Conservation (phyloP, 2,329 filamentous ascomycete species). For the Annulohypoxylon truncatum region DNA sequence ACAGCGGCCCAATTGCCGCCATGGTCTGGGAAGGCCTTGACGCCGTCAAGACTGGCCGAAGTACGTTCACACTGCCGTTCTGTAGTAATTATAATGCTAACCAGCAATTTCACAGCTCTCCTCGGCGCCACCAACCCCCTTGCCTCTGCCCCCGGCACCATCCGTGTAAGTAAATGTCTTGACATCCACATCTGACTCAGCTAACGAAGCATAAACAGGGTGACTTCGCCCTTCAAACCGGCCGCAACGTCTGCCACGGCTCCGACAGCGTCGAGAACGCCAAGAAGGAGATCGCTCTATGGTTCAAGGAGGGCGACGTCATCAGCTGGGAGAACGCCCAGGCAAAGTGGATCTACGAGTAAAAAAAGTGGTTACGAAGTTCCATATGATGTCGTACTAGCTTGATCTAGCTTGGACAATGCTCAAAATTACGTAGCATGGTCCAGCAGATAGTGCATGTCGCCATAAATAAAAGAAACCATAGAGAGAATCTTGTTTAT, state of each 20-base stretch:
- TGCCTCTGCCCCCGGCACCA: slow-evolving; percentile 93
- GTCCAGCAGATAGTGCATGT: slow-evolving; percentile 34
- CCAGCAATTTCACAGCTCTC: slow-evolving; percentile 66
- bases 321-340: slow-evolving; percentile 85
- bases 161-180: slow-evolving; percentile 75
- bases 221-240: slow-evolving; percentile 81
- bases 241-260: slow-evolving; percentile 99
- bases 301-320: slow-evolving; percentile 93
- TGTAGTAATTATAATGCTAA: slow-evolving; percentile 21
- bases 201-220: slow-evolving; percentile 52
- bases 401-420: slow-evolving; percentile 19
- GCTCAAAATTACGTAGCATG: background rate
- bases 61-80: slow-evolving; percentile 61
- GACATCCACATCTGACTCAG: slow-evolving; percentile 60
- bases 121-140: slow-evolving; percentile 99
- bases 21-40: slow-evolving; percentile 99
- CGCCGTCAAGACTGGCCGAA: slow-evolving; percentile 97
- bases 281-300: slow-evolving; percentile 99
- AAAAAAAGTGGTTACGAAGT: slow-evolving; percentile 54
- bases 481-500: slow-evolving; percentile 35
- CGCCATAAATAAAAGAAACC: slow-evolving; percentile 34
- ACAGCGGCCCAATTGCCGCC: slow-evolving; percentile 94
- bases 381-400: slow-evolving; percentile 10
- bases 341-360: slow-evolving; percentile 98
- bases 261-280: slow-evolving; percentile 98